Base-by-base conservation (phyloP, 805 yeast genomes). In the Wickerhamiella cacticola region DNA sequence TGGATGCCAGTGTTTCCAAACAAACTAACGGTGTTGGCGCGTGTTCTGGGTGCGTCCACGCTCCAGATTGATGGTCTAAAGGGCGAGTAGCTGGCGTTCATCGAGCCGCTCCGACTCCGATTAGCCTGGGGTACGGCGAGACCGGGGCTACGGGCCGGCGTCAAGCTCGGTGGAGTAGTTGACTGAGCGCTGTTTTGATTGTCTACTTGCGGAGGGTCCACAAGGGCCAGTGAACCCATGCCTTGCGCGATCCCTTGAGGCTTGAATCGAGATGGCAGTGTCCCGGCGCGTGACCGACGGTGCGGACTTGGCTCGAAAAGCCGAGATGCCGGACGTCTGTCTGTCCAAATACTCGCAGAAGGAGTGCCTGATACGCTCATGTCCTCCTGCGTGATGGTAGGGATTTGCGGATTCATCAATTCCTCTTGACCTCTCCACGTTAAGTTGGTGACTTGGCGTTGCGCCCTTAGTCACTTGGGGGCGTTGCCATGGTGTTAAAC, bases 221-320 rank as follows among this genome's bases (percentile, higher is more conserved):
- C 56, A 43, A 54, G 60, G 12, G 66, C 68, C 26, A 62, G 56
- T 43, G 60, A 56, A 26, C 67, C 66, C 35, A 61, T 54, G 18
- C 53, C 42, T 12, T 51, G 49, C 18, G 52, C 52, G 36, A 39
- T 50, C 42, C 33, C 41, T 25, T 54, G 61, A 21, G 68, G 59
- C 38, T 65, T 58, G 48, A 79, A 70, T 42, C 80, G 66, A 18
- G 87, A 78, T 7, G 92, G 89, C 42, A 83, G 65, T 12, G 94
- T 83, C 2, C 92, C 92, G 1, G 92, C 82, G 53, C 94, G 71
- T 40, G 82, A 76, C 52, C 92, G 71, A 13, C 75, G 68, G 55
- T 76, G 66, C 46, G 48, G 41, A n/a, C 42, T 39, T 12, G 49
- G 46, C 31, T 42, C 46, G 19, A 38, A 42, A 25, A 38, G 43